Evolutionary conservation across 768 basidiomycete genomes (phyloP).

Genomic region (Naganishia randhawae): DNA sequence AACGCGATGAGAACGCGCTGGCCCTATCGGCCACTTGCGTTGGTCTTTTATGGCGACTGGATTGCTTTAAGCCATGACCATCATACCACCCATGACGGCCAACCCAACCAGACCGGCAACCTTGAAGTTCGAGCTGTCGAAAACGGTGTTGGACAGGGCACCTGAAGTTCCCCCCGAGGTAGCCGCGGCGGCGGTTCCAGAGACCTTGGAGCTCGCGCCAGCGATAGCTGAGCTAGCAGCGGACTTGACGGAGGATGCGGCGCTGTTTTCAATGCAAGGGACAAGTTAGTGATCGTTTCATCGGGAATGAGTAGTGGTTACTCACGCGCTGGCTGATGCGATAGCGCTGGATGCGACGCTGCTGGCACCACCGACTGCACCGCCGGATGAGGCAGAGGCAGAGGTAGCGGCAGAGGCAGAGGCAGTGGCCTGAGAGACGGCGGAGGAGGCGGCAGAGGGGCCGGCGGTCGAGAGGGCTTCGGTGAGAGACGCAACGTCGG

Average conservation of each 20-base stretch:
- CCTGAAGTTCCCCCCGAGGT: constrained; percentile 17
- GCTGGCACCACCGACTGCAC: constrained; percentile 27
- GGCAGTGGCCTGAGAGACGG: constrained; percentile 16
- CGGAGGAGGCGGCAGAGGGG: not conserved
- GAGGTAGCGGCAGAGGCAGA: not conserved
- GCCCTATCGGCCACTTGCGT: too few relatives aligned
- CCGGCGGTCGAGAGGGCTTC: constrained; percentile 1
- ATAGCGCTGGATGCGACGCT: constrained; percentile 8
- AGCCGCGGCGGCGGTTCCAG: constrained; percentile 19
- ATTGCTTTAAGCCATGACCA: constrained; percentile 16
- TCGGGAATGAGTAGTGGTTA: not conserved
- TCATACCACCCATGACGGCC: constrained; percentile 26
- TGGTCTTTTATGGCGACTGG: not conserved
- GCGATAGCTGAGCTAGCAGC: constrained; percentile 4
- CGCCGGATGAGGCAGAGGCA: constrained; percentile 24
- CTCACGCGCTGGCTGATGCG: not conserved
- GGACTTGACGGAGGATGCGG: not conserved
- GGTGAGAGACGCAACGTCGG: constrained; percentile 36
- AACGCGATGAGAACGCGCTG: too few relatives aligned
- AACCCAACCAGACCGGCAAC: constrained; percentile 31
- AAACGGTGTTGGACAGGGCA: constrained; percentile 17
- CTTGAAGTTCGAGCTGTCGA: constrained; percentile 15
- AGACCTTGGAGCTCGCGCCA: not conserved
- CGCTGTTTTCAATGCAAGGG: too few relatives aligned
- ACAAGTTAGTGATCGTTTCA: too few relatives aligned